phyloP scores from a whole-genome alignment of 2,329 filamentous ascomycete species.

The Monosporascus sp. region DNA sequence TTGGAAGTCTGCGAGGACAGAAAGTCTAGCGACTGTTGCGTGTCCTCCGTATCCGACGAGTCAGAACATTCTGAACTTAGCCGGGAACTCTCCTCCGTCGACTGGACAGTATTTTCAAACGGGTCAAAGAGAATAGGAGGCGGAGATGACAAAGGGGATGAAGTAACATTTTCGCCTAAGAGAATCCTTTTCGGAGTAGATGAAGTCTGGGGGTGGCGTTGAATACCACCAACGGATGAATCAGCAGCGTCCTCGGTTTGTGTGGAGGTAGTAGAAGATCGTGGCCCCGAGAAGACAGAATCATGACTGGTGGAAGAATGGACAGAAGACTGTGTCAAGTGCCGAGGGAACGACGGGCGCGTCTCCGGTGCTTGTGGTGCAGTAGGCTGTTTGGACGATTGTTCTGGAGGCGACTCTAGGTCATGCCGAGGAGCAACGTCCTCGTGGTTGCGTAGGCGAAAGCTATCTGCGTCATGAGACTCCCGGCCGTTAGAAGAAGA shows the following conservation, averaged over 20 bases:
- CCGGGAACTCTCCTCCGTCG: constrained; percentile 34
- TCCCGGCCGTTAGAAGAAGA: background rate
- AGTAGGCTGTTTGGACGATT: constrained; percentile 15
- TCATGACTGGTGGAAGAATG: constrained; percentile 19
- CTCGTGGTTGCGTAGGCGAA: background rate
- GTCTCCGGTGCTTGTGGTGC: constrained; percentile 14
- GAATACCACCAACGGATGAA: background rate
- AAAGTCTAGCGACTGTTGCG: constrained; percentile 33
- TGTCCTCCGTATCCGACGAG: constrained; percentile 40
- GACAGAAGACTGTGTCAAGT: constrained; percentile 17
- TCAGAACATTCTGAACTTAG: constrained; percentile 26
- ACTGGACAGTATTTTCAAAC: constrained; percentile 30
- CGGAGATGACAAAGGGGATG: constrained; percentile 54
- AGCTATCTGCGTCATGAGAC: background rate
- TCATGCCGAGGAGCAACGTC: background rate
- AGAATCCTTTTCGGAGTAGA: constrained; percentile 17
- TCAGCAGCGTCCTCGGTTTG: constrained; percentile 19
- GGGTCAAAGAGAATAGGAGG: constrained; percentile 48
- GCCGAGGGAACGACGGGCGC: constrained; percentile 16
- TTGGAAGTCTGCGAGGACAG: constrained; percentile 34
- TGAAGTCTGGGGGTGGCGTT: constrained; percentile 11
- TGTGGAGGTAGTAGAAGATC: constrained; percentile 18
- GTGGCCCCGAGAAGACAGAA: constrained; percentile 17
- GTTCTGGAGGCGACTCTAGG: constrained; percentile 1
- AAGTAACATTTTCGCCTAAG: constrained; percentile 29